These are phyloP conservation scores for Leptographium galeiforme DNA, from an alignment of 2,329 filamentous ascomycete species.

Conservation along the genomic window DNA sequence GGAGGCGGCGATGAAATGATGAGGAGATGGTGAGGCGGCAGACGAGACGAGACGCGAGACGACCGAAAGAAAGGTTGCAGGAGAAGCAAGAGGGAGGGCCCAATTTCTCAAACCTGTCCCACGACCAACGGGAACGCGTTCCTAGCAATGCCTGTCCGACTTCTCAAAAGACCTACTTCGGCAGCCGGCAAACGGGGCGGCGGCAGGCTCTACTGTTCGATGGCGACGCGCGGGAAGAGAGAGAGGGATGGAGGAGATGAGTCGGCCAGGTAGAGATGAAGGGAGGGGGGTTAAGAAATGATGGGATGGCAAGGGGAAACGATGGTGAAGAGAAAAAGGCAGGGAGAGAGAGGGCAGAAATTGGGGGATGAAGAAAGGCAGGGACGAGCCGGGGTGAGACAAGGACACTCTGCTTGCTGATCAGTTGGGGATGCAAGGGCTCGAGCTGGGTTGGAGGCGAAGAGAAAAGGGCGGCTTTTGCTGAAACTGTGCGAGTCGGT, in stretches of 20 bases:
- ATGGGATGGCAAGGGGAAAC: not conserved
- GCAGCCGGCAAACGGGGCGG: not conserved
- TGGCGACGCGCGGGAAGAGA: not conserved
- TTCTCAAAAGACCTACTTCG: not conserved
- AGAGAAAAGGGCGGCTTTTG: constrained; percentile 1
- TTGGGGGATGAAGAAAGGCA: not conserved
- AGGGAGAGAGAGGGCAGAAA: not conserved
- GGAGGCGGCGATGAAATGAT: not conserved
- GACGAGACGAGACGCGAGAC: not conserved
- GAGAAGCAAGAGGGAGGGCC: not conserved
- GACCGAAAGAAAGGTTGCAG: constrained; percentile 1
- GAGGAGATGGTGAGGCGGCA: not conserved
- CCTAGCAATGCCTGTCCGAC: not conserved
- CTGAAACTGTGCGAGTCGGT: constrained; percentile 1
- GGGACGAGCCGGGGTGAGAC: not conserved
- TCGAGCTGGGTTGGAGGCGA: not conserved
- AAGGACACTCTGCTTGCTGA: constrained; percentile 3
- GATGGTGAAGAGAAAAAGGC: not conserved
- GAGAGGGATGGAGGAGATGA: not conserved
- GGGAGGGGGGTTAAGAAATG: not conserved
- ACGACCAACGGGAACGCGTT: not conserved
- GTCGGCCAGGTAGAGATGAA: constrained; percentile 3
- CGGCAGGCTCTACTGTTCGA: too few species aligned
- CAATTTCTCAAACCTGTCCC: constrained; percentile 6
- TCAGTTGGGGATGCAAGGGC: constrained; percentile 8